Evolutionary conservation across 345 rosid species (phyloP), one percentile per base, ranked within the genome.

Genomic region (Dimocarpus longan): DNA sequence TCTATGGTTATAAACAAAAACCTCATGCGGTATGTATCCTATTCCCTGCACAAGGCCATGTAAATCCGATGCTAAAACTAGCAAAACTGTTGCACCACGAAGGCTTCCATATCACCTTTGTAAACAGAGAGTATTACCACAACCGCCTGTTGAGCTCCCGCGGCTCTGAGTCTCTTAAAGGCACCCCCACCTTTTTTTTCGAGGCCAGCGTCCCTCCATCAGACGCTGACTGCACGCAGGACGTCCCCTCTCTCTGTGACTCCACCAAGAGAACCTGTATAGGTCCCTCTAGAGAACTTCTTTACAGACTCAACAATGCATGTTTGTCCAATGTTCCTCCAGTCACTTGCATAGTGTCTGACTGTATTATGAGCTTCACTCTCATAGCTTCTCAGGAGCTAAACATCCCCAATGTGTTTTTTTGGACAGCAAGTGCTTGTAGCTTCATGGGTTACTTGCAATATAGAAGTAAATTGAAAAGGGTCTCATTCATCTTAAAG

Each of bases 1-100:
- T 56, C 50, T 32, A 5, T 13, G 0, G 22, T 5, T 10, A 10
- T 10, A 0, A 16, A 1, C 5, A 72, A 77, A 73, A 60, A 6
- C 16, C 88, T 46, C 91, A 87, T 50, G 87, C 66, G 4, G 86
- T 85, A 0, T 84, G 81, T n/a, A 28, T 88, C 5, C 89, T 89
- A 9, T 84, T 5, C 73, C 87, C 89, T 10, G 86, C 89, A 8
- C 90, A 87, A 78, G 89, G 92, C 73, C 90, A 87, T 77, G 68
- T 89, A 7, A 86, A 82, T 22, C 90, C 88, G 0, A 82, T 86
- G 86, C 28, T 85, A 0, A 81, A 78, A 22, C 68, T 88, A 16
- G 89, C 91, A 24, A 84, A 88, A 64, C 78, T 88, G 5, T 83
- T 88, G 15, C 85, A 83, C 73, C 59, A n/a, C 4, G 73, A 26